Evolutionary conservation across 495 filamentous ascomycete species (phyloP).

Genomic region (Cercophora samala): DNA sequence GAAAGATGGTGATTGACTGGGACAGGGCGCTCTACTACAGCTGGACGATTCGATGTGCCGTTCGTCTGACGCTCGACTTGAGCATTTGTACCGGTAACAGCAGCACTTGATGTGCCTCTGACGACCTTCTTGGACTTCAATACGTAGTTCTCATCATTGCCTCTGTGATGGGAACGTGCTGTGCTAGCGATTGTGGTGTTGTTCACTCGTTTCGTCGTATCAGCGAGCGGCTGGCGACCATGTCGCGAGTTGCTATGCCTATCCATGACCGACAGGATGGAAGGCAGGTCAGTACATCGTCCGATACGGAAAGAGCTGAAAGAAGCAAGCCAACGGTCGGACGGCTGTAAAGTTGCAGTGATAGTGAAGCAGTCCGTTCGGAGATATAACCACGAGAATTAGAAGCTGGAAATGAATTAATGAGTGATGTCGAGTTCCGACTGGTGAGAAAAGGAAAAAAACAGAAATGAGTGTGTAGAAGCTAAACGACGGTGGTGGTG

Average conservation of each 20-base stretch:
- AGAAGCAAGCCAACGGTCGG: neutral
- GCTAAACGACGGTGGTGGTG: neutral
- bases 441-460: neutral
- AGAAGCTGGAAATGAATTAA: neutral
- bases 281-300: slow-evolving; percentile 21
- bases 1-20: slow-evolving; percentile 12
- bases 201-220: slow-evolving; percentile 47
- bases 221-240: slow-evolving; percentile 44
- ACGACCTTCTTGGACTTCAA: slow-evolving; percentile 22
- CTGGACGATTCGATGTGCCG: slow-evolving; percentile 7
- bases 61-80: slow-evolving; percentile 8
- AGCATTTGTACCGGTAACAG: slow-evolving; percentile 6
- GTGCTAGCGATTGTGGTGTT: slow-evolving; percentile 32
- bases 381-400: neutral
- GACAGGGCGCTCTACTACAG: neutral
- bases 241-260: slow-evolving; percentile 25
- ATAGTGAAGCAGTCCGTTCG: neutral
- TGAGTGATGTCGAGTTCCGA: neutral
- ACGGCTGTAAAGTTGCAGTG: neutral
- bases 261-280: slow-evolving; percentile 34
- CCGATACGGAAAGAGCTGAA: neutral
- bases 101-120: slow-evolving; percentile 19
- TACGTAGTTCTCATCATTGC: slow-evolving; percentile 17
- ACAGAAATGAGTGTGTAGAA: slow-evolving; percentile 1
- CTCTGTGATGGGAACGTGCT: slow-evolving; percentile 14